These are phyloP conservation scores for Chrysoporthe deuterocubensis DNA, from an alignment of 2,329 filamentous ascomycete species.

Conservation along the genomic window DNA sequence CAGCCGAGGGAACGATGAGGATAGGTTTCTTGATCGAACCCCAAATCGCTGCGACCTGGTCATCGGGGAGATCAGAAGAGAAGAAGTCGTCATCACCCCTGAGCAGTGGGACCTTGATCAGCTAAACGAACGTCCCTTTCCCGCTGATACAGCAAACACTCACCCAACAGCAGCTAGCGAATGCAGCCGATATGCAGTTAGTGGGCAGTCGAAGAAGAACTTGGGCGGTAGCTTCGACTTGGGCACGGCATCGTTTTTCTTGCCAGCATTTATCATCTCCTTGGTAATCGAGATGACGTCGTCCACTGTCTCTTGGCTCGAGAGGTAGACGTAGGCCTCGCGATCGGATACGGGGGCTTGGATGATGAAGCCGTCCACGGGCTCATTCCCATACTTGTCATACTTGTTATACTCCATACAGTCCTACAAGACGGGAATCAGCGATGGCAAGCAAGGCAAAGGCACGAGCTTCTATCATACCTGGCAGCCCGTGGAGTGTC, in stretches of 20 bases:
- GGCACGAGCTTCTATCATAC: conserved; percentile 36
- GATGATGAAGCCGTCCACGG: conserved; percentile 76
- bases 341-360: conserved; percentile 82
- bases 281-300: conserved; percentile 53
- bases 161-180: conserved; percentile 56
- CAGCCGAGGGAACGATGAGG: conserved; percentile 66
- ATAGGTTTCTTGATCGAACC: conserved; percentile 62
- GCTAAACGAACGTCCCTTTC: not conserved
- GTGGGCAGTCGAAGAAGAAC: conserved; percentile 47
- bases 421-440: conserved; percentile 41
- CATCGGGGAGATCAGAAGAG: conserved; percentile 71
- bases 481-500: conserved; percentile 64
- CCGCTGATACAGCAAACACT: conserved; percentile 32
- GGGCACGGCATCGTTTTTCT: conserved; percentile 59
- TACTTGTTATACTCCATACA: conserved; percentile 59
- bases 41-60: conserved; percentile 67
- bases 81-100: conserved; percentile 86
- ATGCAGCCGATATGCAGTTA: conserved; percentile 58
- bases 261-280: conserved; percentile 59
- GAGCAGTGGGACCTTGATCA: not conserved
- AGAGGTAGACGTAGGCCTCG: conserved; percentile 59
- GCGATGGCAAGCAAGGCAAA: not conserved
- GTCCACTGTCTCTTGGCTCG: conserved; percentile 49
- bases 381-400: conserved; percentile 47
- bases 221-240: conserved; percentile 45